phyloP scores from a whole-genome alignment of 257 asterid species.

The Forsythia suspensa region DNA sequence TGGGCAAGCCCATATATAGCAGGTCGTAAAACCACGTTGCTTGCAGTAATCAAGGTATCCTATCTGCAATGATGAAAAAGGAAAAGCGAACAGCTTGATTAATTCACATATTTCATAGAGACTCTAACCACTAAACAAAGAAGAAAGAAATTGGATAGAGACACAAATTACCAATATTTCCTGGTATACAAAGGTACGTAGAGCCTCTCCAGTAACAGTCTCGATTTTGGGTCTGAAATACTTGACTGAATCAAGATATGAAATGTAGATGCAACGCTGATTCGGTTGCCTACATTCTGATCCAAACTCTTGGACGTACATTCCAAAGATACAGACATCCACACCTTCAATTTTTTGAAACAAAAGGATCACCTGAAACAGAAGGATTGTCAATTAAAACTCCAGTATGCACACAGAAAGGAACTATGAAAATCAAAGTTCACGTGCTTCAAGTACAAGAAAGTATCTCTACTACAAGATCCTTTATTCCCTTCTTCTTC shows the following conservation, averaged over 20 bases:
- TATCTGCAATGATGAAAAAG: conserved; percentile 40
- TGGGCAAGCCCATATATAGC: conserved; percentile 88
- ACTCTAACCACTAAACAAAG: background rate
- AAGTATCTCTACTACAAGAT: background rate
- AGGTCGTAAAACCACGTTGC: conserved; percentile 59
- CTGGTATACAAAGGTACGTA: conserved; percentile 77
- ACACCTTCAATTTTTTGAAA: conserved; percentile 75
- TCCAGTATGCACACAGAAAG: conserved; percentile 3
- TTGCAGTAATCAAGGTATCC: conserved; percentile 86
- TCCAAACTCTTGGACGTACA: conserved; percentile 85
- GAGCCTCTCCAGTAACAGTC: conserved; percentile 58
- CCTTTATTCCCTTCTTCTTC: background rate
- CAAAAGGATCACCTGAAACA: conserved; percentile 59
- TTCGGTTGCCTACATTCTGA: conserved; percentile 72
- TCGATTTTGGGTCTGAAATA: conserved; percentile 65
- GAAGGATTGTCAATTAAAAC: conserved; percentile 23
- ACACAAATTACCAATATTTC: conserved; percentile 57
- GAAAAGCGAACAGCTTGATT: conserved; percentile 2
- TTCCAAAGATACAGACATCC: conserved; percentile 69
- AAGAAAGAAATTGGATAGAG: background rate
- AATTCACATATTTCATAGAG: conserved; percentile 12
- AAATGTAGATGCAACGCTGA: conserved; percentile 61
- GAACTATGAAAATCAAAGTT: background rate
- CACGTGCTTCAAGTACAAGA: background rate
- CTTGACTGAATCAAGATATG: conserved; percentile 78